phyloP scores from a whole-genome alignment of 1,284 basidiomycete genomes.

The Boletus holoroseus region DNA sequence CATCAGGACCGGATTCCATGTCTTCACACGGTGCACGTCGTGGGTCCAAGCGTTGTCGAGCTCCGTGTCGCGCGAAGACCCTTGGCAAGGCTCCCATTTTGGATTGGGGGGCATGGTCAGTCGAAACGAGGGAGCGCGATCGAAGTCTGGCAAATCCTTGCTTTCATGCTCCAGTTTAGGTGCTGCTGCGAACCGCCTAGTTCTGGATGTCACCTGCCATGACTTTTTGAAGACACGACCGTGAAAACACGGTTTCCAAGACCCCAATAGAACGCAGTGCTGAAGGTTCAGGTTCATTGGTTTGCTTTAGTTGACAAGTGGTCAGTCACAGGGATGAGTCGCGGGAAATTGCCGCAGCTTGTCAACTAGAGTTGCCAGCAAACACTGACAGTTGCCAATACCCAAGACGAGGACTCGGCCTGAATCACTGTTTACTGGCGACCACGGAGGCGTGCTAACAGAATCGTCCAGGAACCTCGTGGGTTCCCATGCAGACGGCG shows the following conservation, averaged over 20 bases:
- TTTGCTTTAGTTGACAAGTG: background rate
- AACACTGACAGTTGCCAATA: background rate
- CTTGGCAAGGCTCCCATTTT: slow-evolving; percentile 51
- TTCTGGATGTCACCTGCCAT: background rate
- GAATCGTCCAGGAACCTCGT: background rate
- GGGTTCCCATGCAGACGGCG: slow-evolving; percentile 1
- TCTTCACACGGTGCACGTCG: slow-evolving; percentile 38
- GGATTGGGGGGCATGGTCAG: slow-evolving; percentile 47
- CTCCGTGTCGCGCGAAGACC: slow-evolving; percentile 34
- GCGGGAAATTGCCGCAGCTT: background rate
- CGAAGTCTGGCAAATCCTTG: slow-evolving; percentile 28
- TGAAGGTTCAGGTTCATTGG: slow-evolving; percentile 4
- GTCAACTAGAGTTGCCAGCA: background rate
- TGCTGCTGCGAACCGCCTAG: background rate
- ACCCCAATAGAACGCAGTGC: background rate
- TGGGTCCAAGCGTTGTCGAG: slow-evolving; percentile 32
- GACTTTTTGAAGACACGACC: slow-evolving; percentile 5
- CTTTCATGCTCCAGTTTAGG: background rate
- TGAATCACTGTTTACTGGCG: background rate
- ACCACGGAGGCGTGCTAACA: background rate
- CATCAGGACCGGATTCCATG: slow-evolving; percentile 41
- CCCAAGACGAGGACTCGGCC: background rate
- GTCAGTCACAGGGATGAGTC: background rate
- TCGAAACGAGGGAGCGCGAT: slow-evolving; percentile 35
- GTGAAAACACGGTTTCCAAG: background rate